These are phyloP conservation scores for Fraxinus ornus DNA, from an alignment of 305 asterid genomes.

Conservation along the genomic window DNA sequence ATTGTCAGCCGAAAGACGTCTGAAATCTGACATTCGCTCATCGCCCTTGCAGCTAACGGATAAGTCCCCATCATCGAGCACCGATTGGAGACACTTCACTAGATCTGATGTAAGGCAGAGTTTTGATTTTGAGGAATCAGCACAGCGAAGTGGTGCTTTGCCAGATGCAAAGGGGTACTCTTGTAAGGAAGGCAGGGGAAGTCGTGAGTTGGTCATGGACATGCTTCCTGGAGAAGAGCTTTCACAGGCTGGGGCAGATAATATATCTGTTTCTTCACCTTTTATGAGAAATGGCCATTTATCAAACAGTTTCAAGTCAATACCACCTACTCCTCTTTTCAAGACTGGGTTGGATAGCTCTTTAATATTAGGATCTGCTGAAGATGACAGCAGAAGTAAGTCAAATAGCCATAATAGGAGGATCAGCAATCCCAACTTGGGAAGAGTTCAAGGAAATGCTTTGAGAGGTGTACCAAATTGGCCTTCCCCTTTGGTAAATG, in stretches of 20 bases:
- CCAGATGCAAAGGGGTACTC: slow-evolving; percentile 60
- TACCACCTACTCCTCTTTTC: slow-evolving; percentile 64
- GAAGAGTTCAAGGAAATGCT: slow-evolving; percentile 73
- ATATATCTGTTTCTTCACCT: slow-evolving; percentile 73
- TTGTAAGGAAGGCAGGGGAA: slow-evolving; percentile 66
- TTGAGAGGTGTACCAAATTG: slow-evolving; percentile 92
- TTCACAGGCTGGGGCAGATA: slow-evolving; percentile 61
- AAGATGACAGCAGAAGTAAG: neutral
- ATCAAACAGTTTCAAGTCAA: slow-evolving; percentile 56
- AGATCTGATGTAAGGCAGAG: slow-evolving; percentile 63
- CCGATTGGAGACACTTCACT: slow-evolving; percentile 57
- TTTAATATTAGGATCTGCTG: neutral
- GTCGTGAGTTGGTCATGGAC: slow-evolving; percentile 50
- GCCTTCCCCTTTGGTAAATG: slow-evolving; percentile 84
- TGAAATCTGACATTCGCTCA: slow-evolving; percentile 59
- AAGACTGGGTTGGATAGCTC: slow-evolving; percentile 61
- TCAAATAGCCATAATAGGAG: slow-evolving; percentile 59
- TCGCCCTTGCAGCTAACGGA: slow-evolving; percentile 61
- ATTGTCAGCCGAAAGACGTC: slow-evolving; percentile 63
- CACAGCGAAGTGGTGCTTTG: slow-evolving; percentile 68
- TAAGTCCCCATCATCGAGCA: slow-evolving; percentile 74
- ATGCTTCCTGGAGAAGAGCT: slow-evolving; percentile 61
- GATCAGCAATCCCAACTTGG: slow-evolving; percentile 63
- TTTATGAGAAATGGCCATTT: slow-evolving; percentile 58
- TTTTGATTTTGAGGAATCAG: slow-evolving; percentile 63